Conservation (phyloP, 2,329 filamentous ascomycete species). For the Aspergillus japonicus region DNA sequence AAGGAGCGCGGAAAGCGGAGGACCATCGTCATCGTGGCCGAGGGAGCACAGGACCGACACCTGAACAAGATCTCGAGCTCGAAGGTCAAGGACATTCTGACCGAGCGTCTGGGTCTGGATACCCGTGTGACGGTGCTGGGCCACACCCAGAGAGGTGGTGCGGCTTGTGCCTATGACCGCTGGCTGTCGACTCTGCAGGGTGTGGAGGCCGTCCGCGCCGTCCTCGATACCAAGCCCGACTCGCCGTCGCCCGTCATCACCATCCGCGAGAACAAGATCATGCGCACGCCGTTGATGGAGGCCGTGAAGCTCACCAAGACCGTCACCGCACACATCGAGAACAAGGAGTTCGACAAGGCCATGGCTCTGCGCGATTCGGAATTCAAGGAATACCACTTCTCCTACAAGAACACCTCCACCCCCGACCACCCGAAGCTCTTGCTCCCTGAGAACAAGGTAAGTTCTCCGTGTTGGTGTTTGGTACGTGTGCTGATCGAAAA, state of each 20-base stretch:
- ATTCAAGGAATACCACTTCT: conserved; percentile 87
- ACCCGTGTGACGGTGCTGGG: conserved; percentile 93
- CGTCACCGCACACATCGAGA: conserved; percentile 76
- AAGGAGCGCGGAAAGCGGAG: conserved; percentile 81
- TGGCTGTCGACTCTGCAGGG: conserved; percentile 91
- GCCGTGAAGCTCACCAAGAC: conserved; percentile 84
- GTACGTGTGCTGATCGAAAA: conserved; percentile 28
- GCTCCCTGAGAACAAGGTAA: conserved; percentile 69
- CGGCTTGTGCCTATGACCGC: conserved; percentile 89
- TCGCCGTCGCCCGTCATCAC: conserved; percentile 93
- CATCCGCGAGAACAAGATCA: conserved; percentile 97
- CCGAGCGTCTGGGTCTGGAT: conserved; percentile 76
- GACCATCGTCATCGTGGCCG: conserved; percentile 96
- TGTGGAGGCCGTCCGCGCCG: conserved; percentile 88
- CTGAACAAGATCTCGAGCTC: conserved; percentile 78
- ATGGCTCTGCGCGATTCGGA: conserved; percentile 89
- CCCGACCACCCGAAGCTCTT: conserved; percentile 69
- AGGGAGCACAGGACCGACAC: conserved; percentile 83
- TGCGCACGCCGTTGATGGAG: conserved; percentile 82
- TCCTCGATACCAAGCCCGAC: conserved; percentile 83
- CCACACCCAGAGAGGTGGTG: conserved; percentile 94
- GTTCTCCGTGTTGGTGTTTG: conserved; percentile 22
- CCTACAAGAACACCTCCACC: conserved; percentile 87
- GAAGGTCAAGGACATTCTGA: conserved; percentile 85
- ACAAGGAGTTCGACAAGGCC: conserved; percentile 80